A percentile compares a stretch with the other conserved stretches of the same genome.
Evolutionary conservation across 169 alveolate genomes (phyloP).

Genomic region (Cryptosporidium ubiquitum): DNA sequence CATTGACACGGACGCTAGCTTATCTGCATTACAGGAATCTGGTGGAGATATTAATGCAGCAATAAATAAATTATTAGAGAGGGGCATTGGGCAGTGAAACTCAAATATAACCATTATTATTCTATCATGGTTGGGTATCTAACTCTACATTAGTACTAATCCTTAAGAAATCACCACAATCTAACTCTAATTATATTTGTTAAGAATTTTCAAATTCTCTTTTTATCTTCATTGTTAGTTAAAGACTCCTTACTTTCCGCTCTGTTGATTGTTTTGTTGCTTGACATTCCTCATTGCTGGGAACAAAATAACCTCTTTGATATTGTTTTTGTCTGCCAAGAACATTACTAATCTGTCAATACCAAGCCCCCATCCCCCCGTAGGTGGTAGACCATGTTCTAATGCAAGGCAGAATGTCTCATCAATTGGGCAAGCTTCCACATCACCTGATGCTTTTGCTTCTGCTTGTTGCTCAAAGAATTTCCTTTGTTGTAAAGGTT

Average conservation of each 20-base stretch:
- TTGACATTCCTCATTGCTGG: constrained; percentile 96
- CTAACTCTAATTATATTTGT: neutral
- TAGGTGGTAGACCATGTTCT: constrained; percentile 96
- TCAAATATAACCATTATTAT: neutral
- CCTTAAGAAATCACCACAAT: neutral
- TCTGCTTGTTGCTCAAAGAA: constrained; percentile 91
- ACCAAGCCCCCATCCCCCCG: constrained; percentile 97
- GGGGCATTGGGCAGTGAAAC: constrained; percentile 81
- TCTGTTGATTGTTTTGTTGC: constrained; percentile 18
- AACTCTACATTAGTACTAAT: neutral
- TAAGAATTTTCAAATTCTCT: neutral
- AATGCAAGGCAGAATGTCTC: constrained; percentile 91
- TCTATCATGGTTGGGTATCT: neutral
- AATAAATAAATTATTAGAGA: constrained; percentile 89
- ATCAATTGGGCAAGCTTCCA: constrained; percentile 91
- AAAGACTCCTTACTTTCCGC: neutral
- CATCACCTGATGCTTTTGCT: constrained; percentile 86
- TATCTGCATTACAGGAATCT: constrained; percentile 90
- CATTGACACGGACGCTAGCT: constrained; percentile 90
- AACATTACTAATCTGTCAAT: constrained; percentile 95
- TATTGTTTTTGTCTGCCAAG: constrained; percentile 89
- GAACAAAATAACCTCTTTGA: constrained; percentile 96
- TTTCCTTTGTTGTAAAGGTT: constrained; percentile 95
- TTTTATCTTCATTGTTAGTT: neutral
- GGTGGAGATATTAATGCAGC: constrained; percentile 96